Base-by-base conservation (phyloP, 768 basidiomycete genomes). In the Pholiota microspora region DNA sequence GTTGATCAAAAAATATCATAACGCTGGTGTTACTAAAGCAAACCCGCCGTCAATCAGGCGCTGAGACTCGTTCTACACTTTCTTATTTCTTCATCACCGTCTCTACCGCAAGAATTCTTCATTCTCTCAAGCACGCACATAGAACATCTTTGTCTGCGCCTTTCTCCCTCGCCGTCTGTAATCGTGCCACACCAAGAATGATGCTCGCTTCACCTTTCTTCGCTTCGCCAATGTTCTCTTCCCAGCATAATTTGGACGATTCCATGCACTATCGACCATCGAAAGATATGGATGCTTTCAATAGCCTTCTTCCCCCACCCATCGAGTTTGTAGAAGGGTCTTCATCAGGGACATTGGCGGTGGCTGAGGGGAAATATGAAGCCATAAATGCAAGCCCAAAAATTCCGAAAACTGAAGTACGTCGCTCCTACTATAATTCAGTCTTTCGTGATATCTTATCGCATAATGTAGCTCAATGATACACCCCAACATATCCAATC, bases 251-350 rank as follows among this genome's bases (percentile, higher is more conserved):
- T 44, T 65, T 80, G 28, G 82, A 85, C 47, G 81, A 82, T 63
- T 64, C 75, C 40, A 62, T 76, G 25, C 82, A 83, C 59, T 84
- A 82, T 66, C 76, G 82, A 38, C 88, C 88, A 2, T 78, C 85
- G 32, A 83, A 81, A 64, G 88, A 91, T 66, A 66, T 86, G 56
- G 88, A 89, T 56, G 74, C 84, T 3, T 91, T 90, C 75, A 89
- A 88, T 60, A 86, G 76, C 59, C 77, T 89, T n/a, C 80, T 89
- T 32, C 86, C 87, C 3, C 87, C 88, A n/a, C 82, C 86, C 15
- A 78, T 92, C 56, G 90, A 92, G 67, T 92, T 92, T 50, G 73
- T 92, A 48, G 90, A 92, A 67, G 90, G 90, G 18, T 92, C 90
- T 2, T 92, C 90, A 12, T 84, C 89, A 40, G 89, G 89, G 2